Conservation (phyloP, 1,139 yeast species). For the Arxiozyma heterogenica region DNA sequence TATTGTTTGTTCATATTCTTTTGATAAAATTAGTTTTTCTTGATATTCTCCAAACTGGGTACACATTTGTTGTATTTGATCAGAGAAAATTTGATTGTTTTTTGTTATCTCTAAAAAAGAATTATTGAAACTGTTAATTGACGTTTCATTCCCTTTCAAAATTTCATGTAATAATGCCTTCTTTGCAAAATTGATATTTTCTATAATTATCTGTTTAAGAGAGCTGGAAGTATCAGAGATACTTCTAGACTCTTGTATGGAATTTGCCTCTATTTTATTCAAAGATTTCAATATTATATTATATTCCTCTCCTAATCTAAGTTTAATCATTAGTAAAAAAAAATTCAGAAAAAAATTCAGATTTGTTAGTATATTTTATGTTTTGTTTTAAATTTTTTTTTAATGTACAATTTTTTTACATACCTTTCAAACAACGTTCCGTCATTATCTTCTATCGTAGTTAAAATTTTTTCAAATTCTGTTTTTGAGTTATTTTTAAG, state of each 20-base stretch:
- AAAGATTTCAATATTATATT: background rate
- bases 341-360: no score
- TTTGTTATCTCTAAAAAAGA: background rate
- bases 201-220: background rate
- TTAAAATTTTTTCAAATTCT: background rate
- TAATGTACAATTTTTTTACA: background rate
- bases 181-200: background rate
- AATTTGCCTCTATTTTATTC: background rate
- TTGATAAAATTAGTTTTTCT: constrained; percentile 1
- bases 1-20: constrained; percentile 8
- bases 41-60: constrained; percentile 5
- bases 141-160: background rate
- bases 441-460: background rate
- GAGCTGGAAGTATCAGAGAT: background rate
- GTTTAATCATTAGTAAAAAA: no score
- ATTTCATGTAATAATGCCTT: background rate
- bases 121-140: background rate
- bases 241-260: background rate
- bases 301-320: background rate
- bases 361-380: background rate
- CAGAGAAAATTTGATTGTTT: background rate
- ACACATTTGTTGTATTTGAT: background rate
- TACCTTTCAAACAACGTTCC: background rate
- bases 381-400: background rate
- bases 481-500: background rate